These are phyloP conservation scores for Acanthamoeba sp. DNA, from an alignment of 208 protist genomes.

Conservation along the genomic window DNA sequence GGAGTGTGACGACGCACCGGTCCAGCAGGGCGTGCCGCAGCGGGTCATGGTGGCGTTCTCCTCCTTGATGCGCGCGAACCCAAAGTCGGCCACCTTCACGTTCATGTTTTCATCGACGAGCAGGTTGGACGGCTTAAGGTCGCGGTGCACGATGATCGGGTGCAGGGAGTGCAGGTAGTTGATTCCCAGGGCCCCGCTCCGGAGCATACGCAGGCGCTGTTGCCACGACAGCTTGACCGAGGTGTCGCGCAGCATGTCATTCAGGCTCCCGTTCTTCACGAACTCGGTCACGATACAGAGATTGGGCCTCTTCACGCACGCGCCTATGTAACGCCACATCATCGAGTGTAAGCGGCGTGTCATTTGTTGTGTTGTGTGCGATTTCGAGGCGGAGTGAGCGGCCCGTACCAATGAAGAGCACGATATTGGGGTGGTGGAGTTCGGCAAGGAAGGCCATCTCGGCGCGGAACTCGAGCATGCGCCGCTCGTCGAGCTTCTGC, in stretches of 20 bases:
- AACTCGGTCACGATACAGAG: conserved; percentile 32
- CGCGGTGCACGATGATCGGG: conserved; percentile 85
- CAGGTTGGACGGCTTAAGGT: conserved; percentile 84
- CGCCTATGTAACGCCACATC: too few species aligned
- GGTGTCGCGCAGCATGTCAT: neutral
- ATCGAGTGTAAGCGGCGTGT: too few species aligned
- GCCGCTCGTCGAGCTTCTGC: conserved; percentile 33
- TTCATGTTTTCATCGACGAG: conserved; percentile 83
- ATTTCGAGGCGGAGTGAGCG: neutral
- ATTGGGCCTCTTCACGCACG: conserved; percentile 1
- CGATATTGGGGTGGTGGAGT: conserved; percentile 31
- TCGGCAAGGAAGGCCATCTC: conserved; percentile 32
- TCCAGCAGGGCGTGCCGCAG: conserved; percentile 27
- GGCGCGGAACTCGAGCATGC: conserved; percentile 45
- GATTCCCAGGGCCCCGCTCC: conserved; percentile 77
- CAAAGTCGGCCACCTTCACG: conserved; percentile 78
- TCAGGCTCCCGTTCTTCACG: neutral
- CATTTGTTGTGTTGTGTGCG: too few species aligned
- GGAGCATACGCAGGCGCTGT: conserved; percentile 11
- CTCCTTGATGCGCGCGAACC: conserved; percentile 35
- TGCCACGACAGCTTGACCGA: conserved; percentile 72
- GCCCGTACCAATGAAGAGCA: conserved; percentile 4
- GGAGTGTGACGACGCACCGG: neutral
- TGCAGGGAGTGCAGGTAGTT: conserved; percentile 84
- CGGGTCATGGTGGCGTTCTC: conserved; percentile 49